Evolutionary conservation across 2,329 filamentous ascomycete species (phyloP), one percentile per base, ranked within the genome.

Genomic region (Penicillium olsonii): DNA sequence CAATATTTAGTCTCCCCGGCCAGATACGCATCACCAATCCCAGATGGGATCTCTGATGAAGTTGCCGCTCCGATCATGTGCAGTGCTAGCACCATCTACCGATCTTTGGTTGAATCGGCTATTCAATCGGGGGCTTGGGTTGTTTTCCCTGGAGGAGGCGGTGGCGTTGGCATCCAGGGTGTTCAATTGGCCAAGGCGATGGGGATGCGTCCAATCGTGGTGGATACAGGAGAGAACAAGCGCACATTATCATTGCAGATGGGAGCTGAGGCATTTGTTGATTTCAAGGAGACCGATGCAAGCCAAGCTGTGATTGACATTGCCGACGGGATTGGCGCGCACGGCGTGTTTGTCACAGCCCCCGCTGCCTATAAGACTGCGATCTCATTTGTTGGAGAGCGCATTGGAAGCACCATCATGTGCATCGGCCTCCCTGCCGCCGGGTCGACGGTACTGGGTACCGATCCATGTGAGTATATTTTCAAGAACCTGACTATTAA

Each of bases 31-130:
- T 75, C 74, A 0, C 70, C 75, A 17, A 83, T 84, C 48, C 82
- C 81, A 0, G 78, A 83, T 27, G 79, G 76, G 0, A 75, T 84
- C 0, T 65, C 69, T 0, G 80, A 83, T 52, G 75, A 78, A 52
- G 57, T 81, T n/a, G 82, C 81, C 2, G 83, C 76, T 0, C 82
- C 82, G 0, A 77, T 84, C 50, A 83, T 84, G 79, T 85, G 82
- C 67, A 76, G 71, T 37, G 80, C 78, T 0, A 77, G 75, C 6
- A 84, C 83, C 1, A 80, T 84, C 52, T 82, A 84, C 62, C 75
- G 78, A 2, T 78, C 80, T 2, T 68, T 85, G 42, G 72, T 77
- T 11, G 77, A 81, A 34, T 78, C 77, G 0, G 72, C 69, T 2
- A 66, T 83, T 4, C 69, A 69, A 48, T 68, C 80, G 0, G 78